Evolutionary conservation across 441 rosid genomes (phyloP), one percentile per base, ranked within the genome.

Genomic region (Adansonia rubrostipa): DNA sequence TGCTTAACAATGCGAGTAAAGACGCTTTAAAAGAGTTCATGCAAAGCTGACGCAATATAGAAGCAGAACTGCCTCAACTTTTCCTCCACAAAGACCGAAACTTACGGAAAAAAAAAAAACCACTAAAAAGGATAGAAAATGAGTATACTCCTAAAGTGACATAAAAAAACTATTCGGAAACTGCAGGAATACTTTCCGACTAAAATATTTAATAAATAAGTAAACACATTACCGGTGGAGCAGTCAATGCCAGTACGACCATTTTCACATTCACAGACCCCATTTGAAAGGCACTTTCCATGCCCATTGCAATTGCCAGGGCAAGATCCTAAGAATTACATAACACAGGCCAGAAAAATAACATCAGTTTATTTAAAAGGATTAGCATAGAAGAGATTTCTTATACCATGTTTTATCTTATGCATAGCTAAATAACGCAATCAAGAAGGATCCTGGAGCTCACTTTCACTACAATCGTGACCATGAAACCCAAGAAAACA

Each of bases 401-500:
- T 0, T 22, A n/a, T 36, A 53, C 48, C 13, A 9, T 14, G 40
- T 53, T 65, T 62, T 47, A 66, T 53, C 11, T 56, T 19, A 1
- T 9, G 28, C 20, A 24, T 47, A 73, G 48, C 65, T 42, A 73
- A 42, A 58, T 5, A 68, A 57, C n/a, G 28, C 4, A 44, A 54
- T 28, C 54, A 3, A 40, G 19, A 80, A 68, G 61, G 76, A 77
- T 64, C 22, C 28, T 42, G 60, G 71, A 36, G 80, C 98, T 89
- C 85, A 97, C 99, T 90, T 85, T 86, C 81, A 78, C 90, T 87
- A 79, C 99, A 97, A 86, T 93, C 99, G 78, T 80, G 92, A 71
- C 99, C 98, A 74, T 87, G 93, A 89, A 91, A 93, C 54, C 99
- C 99, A 28, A 94, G 85, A 85, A 96, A 92, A 84, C 99, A 97